Percentiles rank a stretch among this genome's conserved stretches.
These are phyloP conservation scores for Rhododendron mucronatum DNA, from an alignment of 148 eudicot species.

Conservation along the genomic window DNA sequence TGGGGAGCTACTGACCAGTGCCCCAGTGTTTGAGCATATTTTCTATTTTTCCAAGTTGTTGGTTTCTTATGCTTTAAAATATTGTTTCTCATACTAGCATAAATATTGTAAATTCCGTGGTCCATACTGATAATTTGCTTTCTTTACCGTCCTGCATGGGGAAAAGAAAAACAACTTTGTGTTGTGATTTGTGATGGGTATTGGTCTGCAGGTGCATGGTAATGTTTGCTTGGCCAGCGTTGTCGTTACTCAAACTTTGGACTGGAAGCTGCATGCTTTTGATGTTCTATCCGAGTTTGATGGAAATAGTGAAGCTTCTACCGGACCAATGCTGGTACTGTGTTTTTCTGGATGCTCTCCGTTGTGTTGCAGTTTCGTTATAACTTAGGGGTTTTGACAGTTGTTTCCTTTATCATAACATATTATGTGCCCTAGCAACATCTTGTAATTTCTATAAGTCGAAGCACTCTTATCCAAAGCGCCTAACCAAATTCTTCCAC, in stretches of 20 bases:
- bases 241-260: slow-evolving; percentile 87
- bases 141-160: background rate
- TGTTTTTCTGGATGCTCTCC: background rate
- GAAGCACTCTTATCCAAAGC: background rate
- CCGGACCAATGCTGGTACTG: slow-evolving; percentile 82
- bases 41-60: background rate
- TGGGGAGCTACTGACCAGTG: background rate
- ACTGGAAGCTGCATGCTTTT: slow-evolving; percentile 97
- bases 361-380: background rate
- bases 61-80: background rate
- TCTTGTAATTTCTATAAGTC: background rate
- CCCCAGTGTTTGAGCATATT: background rate
- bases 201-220: slow-evolving; percentile 75
- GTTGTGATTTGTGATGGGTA: slow-evolving; percentile 4
- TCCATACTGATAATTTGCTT: background rate
- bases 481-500: background rate
- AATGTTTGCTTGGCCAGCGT: slow-evolving; percentile 95
- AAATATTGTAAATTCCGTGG: background rate
- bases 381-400: background rate
- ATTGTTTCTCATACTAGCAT: background rate
- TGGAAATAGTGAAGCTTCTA: slow-evolving; percentile 65
- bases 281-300: slow-evolving; percentile 95
- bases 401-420: background rate
- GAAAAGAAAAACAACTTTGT: background rate
- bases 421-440: background rate